A percentile compares a stretch with the other conserved stretches of the same genome.
phyloP scores from a whole-genome alignment of 129 eudicot species.

The Kitagawia praeruptora region DNA sequence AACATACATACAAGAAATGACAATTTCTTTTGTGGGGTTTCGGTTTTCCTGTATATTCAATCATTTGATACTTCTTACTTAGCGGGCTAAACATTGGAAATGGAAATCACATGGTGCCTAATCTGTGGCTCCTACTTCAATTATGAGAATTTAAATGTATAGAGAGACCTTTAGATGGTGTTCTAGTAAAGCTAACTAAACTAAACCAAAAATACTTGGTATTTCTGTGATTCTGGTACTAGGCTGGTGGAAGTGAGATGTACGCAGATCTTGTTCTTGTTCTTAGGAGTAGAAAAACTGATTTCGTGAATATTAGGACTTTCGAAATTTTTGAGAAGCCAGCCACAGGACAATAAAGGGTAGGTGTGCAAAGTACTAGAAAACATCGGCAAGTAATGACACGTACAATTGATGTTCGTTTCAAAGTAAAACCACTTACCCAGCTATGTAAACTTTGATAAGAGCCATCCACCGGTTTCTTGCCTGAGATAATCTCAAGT shows the following conservation, averaged over 20 bases:
- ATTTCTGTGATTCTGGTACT: background rate
- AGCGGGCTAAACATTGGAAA: conserved; percentile 10
- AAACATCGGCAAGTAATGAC: background rate
- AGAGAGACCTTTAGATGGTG: background rate
- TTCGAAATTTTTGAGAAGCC: no score
- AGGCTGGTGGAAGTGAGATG: background rate
- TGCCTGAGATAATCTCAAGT: conserved; percentile 79
- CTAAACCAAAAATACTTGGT: background rate
- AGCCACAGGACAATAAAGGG: background rate
- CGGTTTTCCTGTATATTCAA: background rate
- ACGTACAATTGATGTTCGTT: background rate
- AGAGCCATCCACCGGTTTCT: conserved; percentile 81
- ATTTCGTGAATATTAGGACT: background rate
- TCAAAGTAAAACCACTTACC: conserved; percentile 33
- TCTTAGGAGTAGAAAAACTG: background rate
- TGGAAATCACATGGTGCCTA: conserved; percentile 1
- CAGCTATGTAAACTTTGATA: conserved; percentile 87
- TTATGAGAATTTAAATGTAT: background rate
- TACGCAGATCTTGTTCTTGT: background rate
- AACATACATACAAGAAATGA: background rate
- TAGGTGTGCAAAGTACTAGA: background rate
- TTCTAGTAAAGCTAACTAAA: background rate
- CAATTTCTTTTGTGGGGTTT: conserved; percentile 9
- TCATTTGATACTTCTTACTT: conserved; percentile 5
- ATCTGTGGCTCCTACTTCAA: conserved; percentile 4